Conservation (phyloP, 2,329 filamentous ascomycete genomes). For the Nannizzia gypsea region DNA sequence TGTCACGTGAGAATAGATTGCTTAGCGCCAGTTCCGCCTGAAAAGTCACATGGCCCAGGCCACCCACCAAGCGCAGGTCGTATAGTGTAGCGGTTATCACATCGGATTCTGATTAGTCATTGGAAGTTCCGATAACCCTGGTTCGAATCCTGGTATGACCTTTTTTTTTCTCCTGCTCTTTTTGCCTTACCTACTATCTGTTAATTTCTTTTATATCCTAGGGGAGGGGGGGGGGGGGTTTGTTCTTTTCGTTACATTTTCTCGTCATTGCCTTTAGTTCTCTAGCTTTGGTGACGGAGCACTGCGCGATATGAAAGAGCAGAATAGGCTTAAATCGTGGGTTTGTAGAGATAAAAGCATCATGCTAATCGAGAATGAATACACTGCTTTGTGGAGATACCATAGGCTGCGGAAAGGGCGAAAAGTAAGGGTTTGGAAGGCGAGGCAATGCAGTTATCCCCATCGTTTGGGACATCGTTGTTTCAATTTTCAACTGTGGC, state of each 20-base stretch:
- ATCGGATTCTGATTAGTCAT: slow-evolving; percentile 4
- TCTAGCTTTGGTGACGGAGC: no score
- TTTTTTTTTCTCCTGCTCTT: background rate
- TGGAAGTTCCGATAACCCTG: slow-evolving; percentile 4
- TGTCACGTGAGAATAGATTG: background rate
- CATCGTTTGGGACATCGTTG: background rate
- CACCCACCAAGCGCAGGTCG: background rate
- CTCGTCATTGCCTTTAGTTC: no score
- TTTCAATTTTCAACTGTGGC: background rate
- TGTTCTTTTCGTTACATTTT: no score
- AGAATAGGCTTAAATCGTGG: no score
- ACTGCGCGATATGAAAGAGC: no score
- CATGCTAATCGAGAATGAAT: background rate
- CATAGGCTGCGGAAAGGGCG: background rate
- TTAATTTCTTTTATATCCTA: background rate
- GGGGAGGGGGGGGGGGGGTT: no score
- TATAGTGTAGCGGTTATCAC: slow-evolving; percentile 5
- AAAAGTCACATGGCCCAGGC: background rate
- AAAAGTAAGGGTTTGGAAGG: background rate
- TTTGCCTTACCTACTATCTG: background rate
- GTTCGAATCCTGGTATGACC: slow-evolving; percentile 4
- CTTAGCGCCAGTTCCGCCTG: no score
- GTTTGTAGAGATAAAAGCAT: background rate
- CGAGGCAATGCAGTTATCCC: background rate
- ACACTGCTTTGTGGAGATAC: background rate